Base-by-base conservation (phyloP, 2,329 filamentous ascomycete genomes). In the Stachybotrys chartarum region DNA sequence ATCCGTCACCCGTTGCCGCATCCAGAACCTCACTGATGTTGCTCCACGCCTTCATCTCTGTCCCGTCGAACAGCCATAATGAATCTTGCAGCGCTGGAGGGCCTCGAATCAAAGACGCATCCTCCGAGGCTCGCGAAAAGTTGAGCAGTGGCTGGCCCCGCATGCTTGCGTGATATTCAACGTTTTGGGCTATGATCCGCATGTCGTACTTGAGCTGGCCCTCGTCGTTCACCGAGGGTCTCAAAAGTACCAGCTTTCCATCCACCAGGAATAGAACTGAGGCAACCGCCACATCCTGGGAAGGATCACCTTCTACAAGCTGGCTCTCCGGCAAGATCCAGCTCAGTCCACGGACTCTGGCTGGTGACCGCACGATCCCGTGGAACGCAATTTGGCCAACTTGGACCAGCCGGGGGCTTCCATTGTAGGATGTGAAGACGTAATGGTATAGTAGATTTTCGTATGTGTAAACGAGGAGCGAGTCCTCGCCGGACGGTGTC, bases 321-420 rank as follows among this genome's bases (percentile, higher is more conserved):
- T 99, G 94, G 58, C 86, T 86, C 64, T 97, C 93, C 1, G 94
- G 94, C 52, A 99, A 72, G 57, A 99, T 88, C 94, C 94, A 99
- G 72, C 91, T 97, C 46, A 99, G 84, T 10, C 92, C 90, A 61
- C 94, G 85, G 6, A 99, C 94, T 66, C 94, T 83, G 24, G 92
- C 91, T 11, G 94, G 94, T 42, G 94, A 95, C 63, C 94, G 81
- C 48, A 99, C 92, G 59, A 99, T 97, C 50, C 94, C 94, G 69
- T 99, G 90, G 63, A 99, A 94, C 12, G 91, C 93, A 65, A 99
- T 99, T 69, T 97, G 94, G 10, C 95, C 94, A n/a, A 97, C 92
- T 67, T 96, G 91, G 7, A 96, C 83, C 32, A 97, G 80, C 48
- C 85, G 86, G 39, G 96, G 82, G 24, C 85, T 76, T 16, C 79